Percentiles rank a stretch among this genome's conserved stretches.
phyloP scores from a whole-genome alignment of 2,329 filamentous ascomycete species.

The Geosmithia putterillii region DNA sequence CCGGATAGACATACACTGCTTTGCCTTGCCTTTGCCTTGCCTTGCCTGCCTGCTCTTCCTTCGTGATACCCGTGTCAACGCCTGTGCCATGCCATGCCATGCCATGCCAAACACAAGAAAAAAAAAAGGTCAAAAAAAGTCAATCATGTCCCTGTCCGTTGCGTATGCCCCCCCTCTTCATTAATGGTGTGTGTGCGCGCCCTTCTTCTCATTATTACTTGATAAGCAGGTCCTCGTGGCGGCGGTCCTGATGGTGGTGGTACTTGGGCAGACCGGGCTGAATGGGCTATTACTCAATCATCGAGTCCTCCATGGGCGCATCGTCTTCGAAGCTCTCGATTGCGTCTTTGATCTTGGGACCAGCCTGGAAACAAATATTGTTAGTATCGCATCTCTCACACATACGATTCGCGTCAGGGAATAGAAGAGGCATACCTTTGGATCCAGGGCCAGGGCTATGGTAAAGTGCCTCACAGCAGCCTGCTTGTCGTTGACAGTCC shows the following conservation, averaged over 20 bases:
- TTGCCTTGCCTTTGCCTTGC: too few relatives aligned
- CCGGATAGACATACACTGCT: too few relatives aligned
- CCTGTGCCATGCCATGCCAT: neutral
- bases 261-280: neutral
- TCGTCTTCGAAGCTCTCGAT: constrained; percentile 86
- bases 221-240: too few relatives aligned
- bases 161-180: too few relatives aligned
- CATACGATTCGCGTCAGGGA: neutral
- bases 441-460: constrained; percentile 87
- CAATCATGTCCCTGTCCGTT: too few relatives aligned
- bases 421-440: constrained; percentile 57
- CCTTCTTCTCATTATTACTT: too few relatives aligned
- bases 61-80: neutral
- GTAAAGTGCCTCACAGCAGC: constrained; percentile 90
- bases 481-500: constrained; percentile 57
- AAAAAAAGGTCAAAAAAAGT: neutral
- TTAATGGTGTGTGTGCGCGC: too few relatives aligned
- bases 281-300: constrained; percentile 35
- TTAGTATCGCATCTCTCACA: constrained; percentile 5
- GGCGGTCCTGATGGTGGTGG: too few relatives aligned
- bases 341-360: constrained; percentile 87
- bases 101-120: neutral
- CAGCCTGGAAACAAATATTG: constrained; percentile 50
- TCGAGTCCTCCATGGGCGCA: constrained; percentile 55
- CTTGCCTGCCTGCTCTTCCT: neutral